Evolutionary conservation across 2,329 filamentous ascomycete genomes (phyloP).

Genomic region (Nemania sp.): DNA sequence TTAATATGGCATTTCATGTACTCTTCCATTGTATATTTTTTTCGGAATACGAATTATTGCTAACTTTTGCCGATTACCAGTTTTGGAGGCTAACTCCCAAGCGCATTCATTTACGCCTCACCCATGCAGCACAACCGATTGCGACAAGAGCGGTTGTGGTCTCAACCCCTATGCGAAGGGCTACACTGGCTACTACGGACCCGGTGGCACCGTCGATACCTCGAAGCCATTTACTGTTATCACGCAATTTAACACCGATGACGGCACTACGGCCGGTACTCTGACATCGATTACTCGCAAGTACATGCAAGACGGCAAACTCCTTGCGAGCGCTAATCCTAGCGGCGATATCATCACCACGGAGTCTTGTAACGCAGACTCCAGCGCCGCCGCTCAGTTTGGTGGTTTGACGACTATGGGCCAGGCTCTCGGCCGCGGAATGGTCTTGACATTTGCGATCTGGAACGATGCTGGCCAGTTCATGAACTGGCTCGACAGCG

Average conservation of each 20-base stretch:
- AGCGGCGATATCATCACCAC: constrained; percentile 45
- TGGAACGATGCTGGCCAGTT: constrained; percentile 66
- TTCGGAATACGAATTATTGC: not conserved
- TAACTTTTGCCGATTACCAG: constrained; percentile 19
- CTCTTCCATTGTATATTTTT: not conserved
- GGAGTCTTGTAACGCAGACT: constrained; percentile 43
- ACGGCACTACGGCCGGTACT: constrained; percentile 38
- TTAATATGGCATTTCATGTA: not conserved
- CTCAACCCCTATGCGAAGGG: constrained; percentile 54
- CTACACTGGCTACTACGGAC: constrained; percentile 46
- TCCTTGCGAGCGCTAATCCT: constrained; percentile 56
- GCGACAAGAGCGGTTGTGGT: constrained; percentile 55
- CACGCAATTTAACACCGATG: constrained; percentile 46
- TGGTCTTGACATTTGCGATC: constrained; percentile 66
- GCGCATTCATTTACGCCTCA: constrained; percentile 70
- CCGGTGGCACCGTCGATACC: constrained; percentile 45
- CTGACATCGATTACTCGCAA: constrained; percentile 62
- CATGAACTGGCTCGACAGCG: constrained; percentile 69
- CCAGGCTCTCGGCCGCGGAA: constrained; percentile 59
- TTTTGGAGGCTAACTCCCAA: constrained; percentile 73
- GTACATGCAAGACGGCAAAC: constrained; percentile 62
- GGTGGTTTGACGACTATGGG: constrained; percentile 59
- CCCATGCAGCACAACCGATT: constrained; percentile 62
- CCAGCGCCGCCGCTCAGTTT: constrained; percentile 45
- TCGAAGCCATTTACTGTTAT: constrained; percentile 47